These are phyloP conservation scores for Tetradesmus obliquus DNA, from an alignment of 139 green algal species.

Conservation along the genomic window DNA sequence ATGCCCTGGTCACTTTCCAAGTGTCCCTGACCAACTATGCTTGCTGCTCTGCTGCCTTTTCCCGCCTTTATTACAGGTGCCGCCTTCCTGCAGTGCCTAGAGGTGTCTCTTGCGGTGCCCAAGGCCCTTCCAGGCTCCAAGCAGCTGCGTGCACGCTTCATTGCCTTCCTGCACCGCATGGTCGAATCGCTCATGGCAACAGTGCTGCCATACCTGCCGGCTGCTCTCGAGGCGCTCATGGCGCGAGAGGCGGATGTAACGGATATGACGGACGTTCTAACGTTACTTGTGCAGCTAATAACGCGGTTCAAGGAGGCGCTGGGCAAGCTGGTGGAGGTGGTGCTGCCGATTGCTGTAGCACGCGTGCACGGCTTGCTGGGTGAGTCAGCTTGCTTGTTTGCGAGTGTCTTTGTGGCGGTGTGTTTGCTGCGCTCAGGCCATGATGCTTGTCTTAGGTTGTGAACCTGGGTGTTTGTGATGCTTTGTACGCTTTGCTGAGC, in stretches of 20 bases:
- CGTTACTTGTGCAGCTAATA: conserved; percentile 81
- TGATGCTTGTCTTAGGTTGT: background rate
- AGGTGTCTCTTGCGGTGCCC: conserved; percentile 66
- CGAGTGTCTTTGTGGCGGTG: background rate
- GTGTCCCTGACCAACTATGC: too few relatives aligned
- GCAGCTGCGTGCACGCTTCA: conserved; percentile 77
- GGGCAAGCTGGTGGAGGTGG: conserved; percentile 59
- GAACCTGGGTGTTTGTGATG: too few relatives aligned
- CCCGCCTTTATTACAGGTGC: background rate
- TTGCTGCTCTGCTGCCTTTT: too few relatives aligned
- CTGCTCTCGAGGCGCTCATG: conserved; percentile 64
- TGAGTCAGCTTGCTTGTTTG: background rate
- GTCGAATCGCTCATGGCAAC: conserved; percentile 78
- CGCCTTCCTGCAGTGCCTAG: conserved; percentile 63
- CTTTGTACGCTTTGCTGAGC: too few relatives aligned
- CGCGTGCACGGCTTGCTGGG: conserved; percentile 71
- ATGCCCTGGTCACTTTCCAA: background rate
- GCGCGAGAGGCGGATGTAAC: conserved; percentile 50
- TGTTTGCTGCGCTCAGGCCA: background rate
- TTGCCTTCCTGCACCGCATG: conserved; percentile 87
- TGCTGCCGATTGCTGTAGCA: conserved; percentile 66
- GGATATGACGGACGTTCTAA: conserved; percentile 75
- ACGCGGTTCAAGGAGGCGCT: conserved; percentile 70
- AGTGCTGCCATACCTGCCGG: conserved; percentile 71
- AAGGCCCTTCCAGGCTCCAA: conserved; percentile 65